Conservation (phyloP, 2,329 filamentous ascomycete genomes). For the Orbilia oligospora region DNA sequence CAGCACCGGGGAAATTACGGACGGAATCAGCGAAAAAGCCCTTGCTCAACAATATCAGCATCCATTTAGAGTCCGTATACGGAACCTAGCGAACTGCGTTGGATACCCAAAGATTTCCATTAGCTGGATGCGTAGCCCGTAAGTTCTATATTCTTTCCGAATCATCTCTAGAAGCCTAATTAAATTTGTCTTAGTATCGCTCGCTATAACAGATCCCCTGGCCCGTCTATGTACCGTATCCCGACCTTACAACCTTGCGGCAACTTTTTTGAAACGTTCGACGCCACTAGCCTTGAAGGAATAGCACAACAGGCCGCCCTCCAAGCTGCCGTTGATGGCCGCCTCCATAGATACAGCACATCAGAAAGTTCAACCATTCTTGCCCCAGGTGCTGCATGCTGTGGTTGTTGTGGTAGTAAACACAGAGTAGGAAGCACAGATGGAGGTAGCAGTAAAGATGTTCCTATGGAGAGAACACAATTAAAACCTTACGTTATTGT, state of each 20-base stretch:
- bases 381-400: not conserved
- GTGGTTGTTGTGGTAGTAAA: conserved; percentile 13
- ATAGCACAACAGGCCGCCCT: conserved; percentile 44
- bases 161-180: not conserved
- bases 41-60: not conserved
- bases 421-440: not conserved
- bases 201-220: conserved; percentile 27
- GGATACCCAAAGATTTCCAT: conserved; percentile 28
- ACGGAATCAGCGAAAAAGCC: not conserved
- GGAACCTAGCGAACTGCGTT: not conserved
- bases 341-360: not conserved
- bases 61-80: not conserved
- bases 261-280: conserved; percentile 47
- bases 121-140: conserved; percentile 45
- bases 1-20: not conserved
- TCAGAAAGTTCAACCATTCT: conserved; percentile 27
- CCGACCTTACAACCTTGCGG: conserved; percentile 1
- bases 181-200: not conserved
- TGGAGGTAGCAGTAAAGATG: not conserved
- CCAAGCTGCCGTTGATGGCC: conserved; percentile 15
- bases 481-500: conserved; percentile 4
- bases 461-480: not conserved
- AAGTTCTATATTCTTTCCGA: conserved; percentile 4
- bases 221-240: conserved; percentile 28
- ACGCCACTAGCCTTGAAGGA: conserved; percentile 47